These are phyloP conservation scores for Xylariales sp. DNA, from an alignment of 2,329 filamentous ascomycete species.

Conservation along the genomic window DNA sequence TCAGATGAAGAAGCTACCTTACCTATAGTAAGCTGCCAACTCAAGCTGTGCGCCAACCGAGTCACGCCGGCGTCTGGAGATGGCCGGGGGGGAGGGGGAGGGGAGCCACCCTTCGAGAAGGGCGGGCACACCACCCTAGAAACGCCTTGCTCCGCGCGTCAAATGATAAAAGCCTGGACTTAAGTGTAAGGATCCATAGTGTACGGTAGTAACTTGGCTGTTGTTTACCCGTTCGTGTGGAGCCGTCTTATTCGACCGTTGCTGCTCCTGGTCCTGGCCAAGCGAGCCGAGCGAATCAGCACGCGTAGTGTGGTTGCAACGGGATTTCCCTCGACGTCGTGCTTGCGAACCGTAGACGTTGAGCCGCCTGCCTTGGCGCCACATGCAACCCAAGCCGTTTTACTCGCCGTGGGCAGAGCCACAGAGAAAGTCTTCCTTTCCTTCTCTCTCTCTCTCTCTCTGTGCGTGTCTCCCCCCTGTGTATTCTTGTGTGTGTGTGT, in stretches of 20 bases:
- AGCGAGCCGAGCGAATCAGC: constrained; percentile 23
- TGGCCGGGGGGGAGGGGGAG: not conserved
- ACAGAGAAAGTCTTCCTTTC: not conserved
- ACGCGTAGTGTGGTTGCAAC: constrained; percentile 9
- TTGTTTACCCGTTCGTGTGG: too few species aligned
- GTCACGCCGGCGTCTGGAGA: constrained; percentile 25
- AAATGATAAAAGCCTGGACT: constrained; percentile 21
- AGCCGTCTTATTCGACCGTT: constrained; percentile 5
- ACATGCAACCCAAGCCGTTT: constrained; percentile 6
- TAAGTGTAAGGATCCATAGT: constrained; percentile 7
- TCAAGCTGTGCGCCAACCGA: constrained; percentile 9
- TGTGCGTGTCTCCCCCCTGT: too few species aligned
- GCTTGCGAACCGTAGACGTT: constrained; percentile 14
- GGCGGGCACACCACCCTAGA: too few species aligned
- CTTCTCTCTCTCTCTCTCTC: too few species aligned
- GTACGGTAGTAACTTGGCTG: not conserved
- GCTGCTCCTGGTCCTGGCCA: not conserved
- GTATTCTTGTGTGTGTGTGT: too few species aligned
- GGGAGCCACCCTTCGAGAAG: constrained; percentile 1
- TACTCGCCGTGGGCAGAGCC: not conserved
- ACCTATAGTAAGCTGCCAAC: not conserved
- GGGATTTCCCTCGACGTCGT: constrained; percentile 3
- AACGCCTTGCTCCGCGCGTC: constrained; percentile 12
- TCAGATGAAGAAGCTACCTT: too few species aligned
- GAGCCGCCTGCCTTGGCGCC: constrained; percentile 28